These are phyloP conservation scores for Anthoceros angustus DNA, from an alignment of 225 moss, liverwort and hornwort genomes.

Conservation along the genomic window DNA sequence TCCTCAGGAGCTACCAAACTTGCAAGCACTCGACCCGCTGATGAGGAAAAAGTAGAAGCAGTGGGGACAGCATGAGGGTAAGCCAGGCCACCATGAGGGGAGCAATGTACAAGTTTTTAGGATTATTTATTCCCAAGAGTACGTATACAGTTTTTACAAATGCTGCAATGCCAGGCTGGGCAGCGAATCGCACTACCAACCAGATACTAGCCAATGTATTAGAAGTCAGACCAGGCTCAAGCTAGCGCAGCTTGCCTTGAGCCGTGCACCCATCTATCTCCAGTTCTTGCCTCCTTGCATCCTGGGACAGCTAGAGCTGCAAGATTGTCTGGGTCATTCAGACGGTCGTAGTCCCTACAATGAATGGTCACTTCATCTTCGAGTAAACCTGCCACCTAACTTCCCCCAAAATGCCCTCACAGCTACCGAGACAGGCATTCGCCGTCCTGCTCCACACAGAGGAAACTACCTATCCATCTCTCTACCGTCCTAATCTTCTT, in stretches of 20 bases:
- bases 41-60: background rate
- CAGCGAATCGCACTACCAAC: constrained; percentile 6
- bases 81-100: background rate
- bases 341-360: too few species aligned
- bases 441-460: too few species aligned
- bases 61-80: background rate
- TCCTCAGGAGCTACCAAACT: too few species aligned
- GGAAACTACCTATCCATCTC: too few species aligned
- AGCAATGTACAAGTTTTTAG: background rate
- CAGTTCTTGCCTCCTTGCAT: background rate
- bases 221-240: background rate
- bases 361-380: too few species aligned
- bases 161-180: constrained; percentile 1
- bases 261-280: background rate
- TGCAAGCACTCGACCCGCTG: too few species aligned
- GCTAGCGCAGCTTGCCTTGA: background rate
- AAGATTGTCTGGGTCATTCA: too few species aligned
- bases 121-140: background rate
- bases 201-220: constrained; percentile 1
- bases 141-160: background rate
- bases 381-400: too few species aligned
- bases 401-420: too few species aligned
- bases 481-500: too few species aligned
- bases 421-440: too few species aligned
- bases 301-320: background rate